These are phyloP conservation scores for Arctostaphylos glauca DNA, from an alignment of 148 eudicot genomes.

Conservation along the genomic window DNA sequence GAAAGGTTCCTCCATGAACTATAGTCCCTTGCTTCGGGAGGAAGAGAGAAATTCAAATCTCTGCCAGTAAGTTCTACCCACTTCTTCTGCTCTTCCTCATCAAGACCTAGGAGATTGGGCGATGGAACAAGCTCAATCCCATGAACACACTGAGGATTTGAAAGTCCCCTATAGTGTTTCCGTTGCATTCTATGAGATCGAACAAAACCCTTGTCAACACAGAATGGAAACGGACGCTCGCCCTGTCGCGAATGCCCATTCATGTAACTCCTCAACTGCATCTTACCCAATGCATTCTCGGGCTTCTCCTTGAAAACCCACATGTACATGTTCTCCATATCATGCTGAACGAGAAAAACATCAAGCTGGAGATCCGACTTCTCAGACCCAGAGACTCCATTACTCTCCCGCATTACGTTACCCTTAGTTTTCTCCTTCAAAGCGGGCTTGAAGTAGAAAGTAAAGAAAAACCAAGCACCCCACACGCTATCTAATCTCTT, in stretches of 20 bases:
- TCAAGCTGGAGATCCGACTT: slow-evolving; percentile 68
- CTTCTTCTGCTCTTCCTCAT: slow-evolving; percentile 70
- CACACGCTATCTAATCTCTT: slow-evolving; percentile 73
- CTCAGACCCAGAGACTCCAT: slow-evolving; percentile 69
- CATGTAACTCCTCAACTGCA: slow-evolving; percentile 89
- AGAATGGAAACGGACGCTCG: slow-evolving; percentile 66
- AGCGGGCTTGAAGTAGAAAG: slow-evolving; percentile 72
- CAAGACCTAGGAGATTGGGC: slow-evolving; percentile 51
- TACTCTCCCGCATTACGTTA: slow-evolving; percentile 47
- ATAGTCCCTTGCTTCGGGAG: slow-evolving; percentile 68
- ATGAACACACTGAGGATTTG: slow-evolving; percentile 75
- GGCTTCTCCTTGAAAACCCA: slow-evolving; percentile 82
- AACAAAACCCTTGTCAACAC: slow-evolving; percentile 76
- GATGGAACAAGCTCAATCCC: slow-evolving; percentile 65
- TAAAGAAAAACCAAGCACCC: slow-evolving; percentile 95
- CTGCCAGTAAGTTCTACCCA: slow-evolving; percentile 73
- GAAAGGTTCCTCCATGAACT: slow-evolving; percentile 72
- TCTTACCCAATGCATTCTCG: slow-evolving; percentile 78
- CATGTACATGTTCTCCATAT: slow-evolving; percentile 93
- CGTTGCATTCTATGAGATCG: slow-evolving; percentile 88
- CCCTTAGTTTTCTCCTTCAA: slow-evolving; percentile 59
- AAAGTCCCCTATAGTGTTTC: slow-evolving; percentile 78
- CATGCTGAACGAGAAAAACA: slow-evolving; percentile 82
- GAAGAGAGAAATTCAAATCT: slow-evolving; percentile 54
- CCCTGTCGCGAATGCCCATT: slow-evolving; percentile 85